These are phyloP conservation scores for Plasmodium gonderi DNA, from an alignment of 169 alveolate species.

Conservation along the genomic window DNA sequence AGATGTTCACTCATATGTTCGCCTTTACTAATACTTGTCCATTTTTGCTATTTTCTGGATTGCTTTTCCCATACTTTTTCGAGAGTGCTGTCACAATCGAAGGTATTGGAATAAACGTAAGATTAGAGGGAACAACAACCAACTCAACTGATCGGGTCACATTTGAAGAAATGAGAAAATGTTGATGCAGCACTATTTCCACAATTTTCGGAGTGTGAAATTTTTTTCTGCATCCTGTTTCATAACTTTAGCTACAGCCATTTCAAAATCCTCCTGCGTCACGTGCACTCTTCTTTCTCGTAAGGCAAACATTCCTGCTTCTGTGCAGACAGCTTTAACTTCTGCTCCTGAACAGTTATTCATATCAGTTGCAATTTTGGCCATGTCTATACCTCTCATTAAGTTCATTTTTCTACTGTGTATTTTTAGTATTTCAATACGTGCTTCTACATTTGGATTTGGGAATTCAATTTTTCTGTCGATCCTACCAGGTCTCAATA, in stretches of 20 bases:
- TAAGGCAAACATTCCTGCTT: conserved; percentile 99
- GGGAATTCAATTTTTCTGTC: conserved; percentile 99
- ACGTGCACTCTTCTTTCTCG: conserved; percentile 99
- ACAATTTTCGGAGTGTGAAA: conserved; percentile 90
- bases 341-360: conserved; percentile 99
- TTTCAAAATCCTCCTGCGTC: conserved; percentile 98
- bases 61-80: too few species aligned
- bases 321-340: conserved; percentile 99
- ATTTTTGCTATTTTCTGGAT: neutral
- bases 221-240: conserved; percentile 94
- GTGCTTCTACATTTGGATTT: conserved; percentile 92
- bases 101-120: too few species aligned
- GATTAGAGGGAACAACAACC: too few species aligned
- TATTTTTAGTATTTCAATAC: conserved; percentile 96
- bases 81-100: too few species aligned
- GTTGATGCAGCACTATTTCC: conserved; percentile 75
- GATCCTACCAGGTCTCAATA: conserved; percentile 98
- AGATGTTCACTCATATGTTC: too few species aligned
- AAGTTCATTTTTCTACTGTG: conserved; percentile 97
- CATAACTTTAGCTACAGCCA: conserved; percentile 97
- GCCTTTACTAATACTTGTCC: too few species aligned
- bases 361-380: conserved; percentile 95
- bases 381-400: conserved; percentile 97
- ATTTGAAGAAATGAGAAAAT: too few species aligned
- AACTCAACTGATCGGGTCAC: too few species aligned